Evolutionary conservation across 164 flowering plant species (phyloP).

Genomic region (Chimonanthus praecox): DNA sequence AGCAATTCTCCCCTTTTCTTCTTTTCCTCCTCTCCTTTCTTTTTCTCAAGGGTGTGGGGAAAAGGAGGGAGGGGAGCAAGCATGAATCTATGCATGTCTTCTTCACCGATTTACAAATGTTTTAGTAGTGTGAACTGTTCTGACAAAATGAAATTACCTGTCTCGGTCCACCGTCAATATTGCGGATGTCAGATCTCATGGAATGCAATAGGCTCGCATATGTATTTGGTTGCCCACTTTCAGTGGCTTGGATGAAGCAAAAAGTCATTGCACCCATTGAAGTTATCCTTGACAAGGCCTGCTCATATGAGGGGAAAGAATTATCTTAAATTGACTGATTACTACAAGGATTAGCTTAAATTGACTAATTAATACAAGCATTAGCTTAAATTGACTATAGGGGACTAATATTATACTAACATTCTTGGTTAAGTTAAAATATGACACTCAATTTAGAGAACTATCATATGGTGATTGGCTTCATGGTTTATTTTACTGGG

Average conservation of each 20-base stretch:
- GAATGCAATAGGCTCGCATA: slow-evolving; percentile 69
- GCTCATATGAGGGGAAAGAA: slow-evolving; percentile 4
- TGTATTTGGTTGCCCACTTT: slow-evolving; percentile 60
- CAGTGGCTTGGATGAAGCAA: slow-evolving; percentile 81
- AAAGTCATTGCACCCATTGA: slow-evolving; percentile 90
- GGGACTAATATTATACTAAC: neutral
- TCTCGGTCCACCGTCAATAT: slow-evolving; percentile 47
- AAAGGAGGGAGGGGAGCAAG: no score
- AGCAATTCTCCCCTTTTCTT: neutral
- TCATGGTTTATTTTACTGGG: no score
- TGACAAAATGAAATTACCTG: slow-evolving; percentile 39
- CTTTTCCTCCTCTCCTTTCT: neutral
- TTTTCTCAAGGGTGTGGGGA: no score
- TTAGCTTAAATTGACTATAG: neutral
- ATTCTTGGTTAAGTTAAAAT: neutral
- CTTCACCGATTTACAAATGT: neutral
- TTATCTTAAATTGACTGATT: neutral
- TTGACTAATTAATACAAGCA: no score
- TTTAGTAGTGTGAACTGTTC: no score
- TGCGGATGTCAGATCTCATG: slow-evolving; percentile 57
- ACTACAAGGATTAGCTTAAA: neutral
- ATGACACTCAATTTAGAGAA: no score
- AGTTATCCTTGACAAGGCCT: slow-evolving; percentile 76
- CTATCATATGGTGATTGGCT: no score
- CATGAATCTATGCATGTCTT: no score